Conservation (phyloP, 768 basidiomycete species). For the Lyophyllum decastes region DNA sequence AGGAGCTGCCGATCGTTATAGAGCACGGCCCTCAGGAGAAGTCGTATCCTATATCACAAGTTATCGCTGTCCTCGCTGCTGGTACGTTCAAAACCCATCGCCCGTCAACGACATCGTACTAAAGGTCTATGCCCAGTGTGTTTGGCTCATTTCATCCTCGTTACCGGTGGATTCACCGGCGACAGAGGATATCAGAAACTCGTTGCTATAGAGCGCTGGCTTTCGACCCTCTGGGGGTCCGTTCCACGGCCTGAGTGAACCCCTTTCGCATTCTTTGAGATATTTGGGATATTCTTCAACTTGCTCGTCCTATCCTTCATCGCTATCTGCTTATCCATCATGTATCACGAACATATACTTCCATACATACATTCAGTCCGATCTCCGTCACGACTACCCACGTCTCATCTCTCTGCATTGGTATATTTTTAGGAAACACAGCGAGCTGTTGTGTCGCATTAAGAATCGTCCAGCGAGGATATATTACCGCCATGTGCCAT, state of each 20-base stretch:
- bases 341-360: neutral
- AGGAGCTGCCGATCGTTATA: constrained; percentile 13
- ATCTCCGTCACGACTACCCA: neutral
- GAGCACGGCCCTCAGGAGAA: constrained; percentile 17
- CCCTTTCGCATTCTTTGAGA: neutral
- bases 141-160: constrained; percentile 49
- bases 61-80: constrained; percentile 36
- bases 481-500: constrained; percentile 3
- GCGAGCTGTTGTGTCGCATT: constrained; percentile 9
- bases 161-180: constrained; percentile 48
- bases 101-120: neutral
- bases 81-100: constrained; percentile 22
- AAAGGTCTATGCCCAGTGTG: constrained; percentile 34
- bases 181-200: constrained; percentile 47
- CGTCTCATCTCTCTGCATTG: neutral
- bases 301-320: neutral
- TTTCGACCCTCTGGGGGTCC: constrained; percentile 17
- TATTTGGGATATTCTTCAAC: neutral
- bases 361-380: neutral
- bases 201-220: constrained; percentile 40
- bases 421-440: constrained; percentile 7
- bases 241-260: constrained; percentile 4
- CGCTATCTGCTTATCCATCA: neutral
- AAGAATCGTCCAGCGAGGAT: constrained; percentile 19
- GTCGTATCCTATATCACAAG: constrained; percentile 33